phyloP scores from a whole-genome alignment of 2,329 filamentous ascomycete species.

The Arthrinium phaeospermum region DNA sequence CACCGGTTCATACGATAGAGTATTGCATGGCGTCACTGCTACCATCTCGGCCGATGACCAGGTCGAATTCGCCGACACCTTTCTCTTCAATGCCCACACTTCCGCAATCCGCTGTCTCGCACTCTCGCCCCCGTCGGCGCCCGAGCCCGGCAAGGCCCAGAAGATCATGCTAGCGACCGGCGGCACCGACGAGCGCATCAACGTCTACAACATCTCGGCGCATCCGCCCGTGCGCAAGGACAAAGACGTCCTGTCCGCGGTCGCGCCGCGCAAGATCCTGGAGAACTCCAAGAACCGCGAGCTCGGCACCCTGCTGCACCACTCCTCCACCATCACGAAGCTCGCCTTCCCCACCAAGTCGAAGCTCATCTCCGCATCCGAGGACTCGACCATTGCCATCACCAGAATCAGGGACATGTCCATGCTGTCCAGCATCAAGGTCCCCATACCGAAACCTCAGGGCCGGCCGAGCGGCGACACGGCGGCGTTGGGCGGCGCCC shows the following conservation, averaged over 20 bases:
- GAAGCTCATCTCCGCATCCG: conserved; percentile 86
- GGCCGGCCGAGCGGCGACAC: conserved; percentile 91
- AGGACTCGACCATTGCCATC: conserved; percentile 91
- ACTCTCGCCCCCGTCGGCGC: conserved; percentile 75
- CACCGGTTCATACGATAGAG: conserved; percentile 90
- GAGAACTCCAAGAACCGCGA: conserved; percentile 90
- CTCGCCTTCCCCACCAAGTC: conserved; percentile 83
- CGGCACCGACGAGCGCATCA: conserved; percentile 91
- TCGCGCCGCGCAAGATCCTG: conserved; percentile 75
- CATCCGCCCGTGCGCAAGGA: conserved; percentile 64
- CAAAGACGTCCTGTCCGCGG: conserved; percentile 66
- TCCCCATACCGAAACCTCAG: conserved; percentile 78
- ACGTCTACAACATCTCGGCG: conserved; percentile 87
- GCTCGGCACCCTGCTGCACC: conserved; percentile 85
- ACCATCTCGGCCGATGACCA: conserved; percentile 58
- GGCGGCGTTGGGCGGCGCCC: conserved; percentile 78
- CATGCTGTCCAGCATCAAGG: conserved; percentile 85
- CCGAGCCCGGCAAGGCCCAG: conserved; percentile 66
- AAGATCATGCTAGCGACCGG: conserved; percentile 91
- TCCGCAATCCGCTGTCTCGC: conserved; percentile 90
- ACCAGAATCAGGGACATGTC: conserved; percentile 89
- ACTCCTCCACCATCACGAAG: conserved; percentile 79
- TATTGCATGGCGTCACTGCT: conserved; percentile 90
- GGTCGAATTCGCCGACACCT: conserved; percentile 84
- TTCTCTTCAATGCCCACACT: conserved; percentile 92